These are phyloP conservation scores for Hyaloscypha bicolor DNA, from an alignment of 495 filamentous ascomycete genomes.

Conservation along the genomic window DNA sequence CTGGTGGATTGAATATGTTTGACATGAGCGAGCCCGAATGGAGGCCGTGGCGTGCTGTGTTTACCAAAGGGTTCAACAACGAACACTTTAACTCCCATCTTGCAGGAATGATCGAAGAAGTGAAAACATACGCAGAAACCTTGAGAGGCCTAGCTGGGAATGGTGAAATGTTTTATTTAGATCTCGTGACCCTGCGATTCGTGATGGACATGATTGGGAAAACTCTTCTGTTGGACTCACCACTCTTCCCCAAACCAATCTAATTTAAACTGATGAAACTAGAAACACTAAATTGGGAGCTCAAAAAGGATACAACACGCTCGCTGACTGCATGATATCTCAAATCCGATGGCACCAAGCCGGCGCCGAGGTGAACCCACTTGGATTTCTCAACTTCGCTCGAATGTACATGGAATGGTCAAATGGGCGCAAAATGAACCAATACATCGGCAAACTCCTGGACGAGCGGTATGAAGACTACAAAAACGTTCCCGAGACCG, in stretches of 20 bases:
- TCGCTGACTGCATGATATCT: neutral
- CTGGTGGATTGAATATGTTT: neutral
- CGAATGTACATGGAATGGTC: neutral
- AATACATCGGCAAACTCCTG: neutral
- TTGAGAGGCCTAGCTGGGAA: constrained; percentile 35
- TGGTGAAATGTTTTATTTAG: constrained; percentile 39
- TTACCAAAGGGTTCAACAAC: constrained; percentile 50
- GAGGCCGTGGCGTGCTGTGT: constrained; percentile 25
- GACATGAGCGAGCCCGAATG: neutral
- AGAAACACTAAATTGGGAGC: neutral
- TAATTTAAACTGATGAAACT: neutral
- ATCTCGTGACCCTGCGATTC: constrained; percentile 37
- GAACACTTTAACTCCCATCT: constrained; percentile 44
- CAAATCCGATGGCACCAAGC: neutral
- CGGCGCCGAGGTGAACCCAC: neutral
- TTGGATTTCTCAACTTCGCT: neutral
- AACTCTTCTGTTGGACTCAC: neutral
- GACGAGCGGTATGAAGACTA: neutral
- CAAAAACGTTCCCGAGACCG: neutral
- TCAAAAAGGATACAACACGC: neutral
- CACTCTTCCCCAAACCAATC: neutral
- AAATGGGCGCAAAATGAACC: neutral
- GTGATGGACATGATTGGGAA: constrained; percentile 48
- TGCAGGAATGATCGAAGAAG: constrained; percentile 45
- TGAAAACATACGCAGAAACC: constrained; percentile 36